A percentile compares a stretch with the other conserved stretches of the same genome.
These are phyloP conservation scores for Podospora pseudoanserina DNA, from an alignment of 495 filamentous ascomycete genomes.

Conservation along the genomic window DNA sequence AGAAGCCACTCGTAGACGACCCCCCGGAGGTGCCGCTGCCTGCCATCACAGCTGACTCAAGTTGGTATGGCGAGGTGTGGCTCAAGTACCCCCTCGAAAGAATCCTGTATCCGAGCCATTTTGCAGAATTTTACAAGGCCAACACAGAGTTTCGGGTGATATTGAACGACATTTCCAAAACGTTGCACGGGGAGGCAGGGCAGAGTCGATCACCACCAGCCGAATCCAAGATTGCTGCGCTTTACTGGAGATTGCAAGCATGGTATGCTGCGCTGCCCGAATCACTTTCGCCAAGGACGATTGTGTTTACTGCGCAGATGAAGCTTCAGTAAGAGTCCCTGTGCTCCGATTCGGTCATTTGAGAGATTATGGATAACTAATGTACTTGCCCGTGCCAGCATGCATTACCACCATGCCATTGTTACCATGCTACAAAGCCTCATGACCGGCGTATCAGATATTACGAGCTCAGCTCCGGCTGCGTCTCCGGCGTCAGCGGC, in stretches of 20 bases:
- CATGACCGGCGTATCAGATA: constrained; percentile 16
- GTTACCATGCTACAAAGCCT: constrained; percentile 24
- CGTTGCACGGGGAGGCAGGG: constrained; percentile 12
- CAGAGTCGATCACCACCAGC: constrained; percentile 9
- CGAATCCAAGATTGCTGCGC: constrained; percentile 22
- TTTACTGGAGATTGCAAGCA: constrained; percentile 23
- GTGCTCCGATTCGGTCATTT: not conserved
- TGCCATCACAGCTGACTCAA: constrained; percentile 17
- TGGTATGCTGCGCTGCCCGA: constrained; percentile 34
- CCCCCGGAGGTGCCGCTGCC: constrained; percentile 32
- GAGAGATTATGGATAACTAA: not conserved
- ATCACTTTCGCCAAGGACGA: constrained; percentile 28
- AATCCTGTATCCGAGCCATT: constrained; percentile 18
- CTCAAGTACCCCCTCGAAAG: constrained; percentile 30
- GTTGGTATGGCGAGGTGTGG: constrained; percentile 36
- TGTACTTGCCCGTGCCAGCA: not conserved
- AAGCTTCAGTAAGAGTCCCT: constrained; percentile 26
- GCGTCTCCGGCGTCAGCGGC: not conserved
- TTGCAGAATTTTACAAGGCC: constrained; percentile 25
- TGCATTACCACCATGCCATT: constrained; percentile 26
- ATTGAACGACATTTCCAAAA: constrained; percentile 26
- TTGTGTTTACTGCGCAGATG: constrained; percentile 37
- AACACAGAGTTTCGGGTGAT: constrained; percentile 33
- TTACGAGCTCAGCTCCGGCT: not conserved
- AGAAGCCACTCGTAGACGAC: constrained; percentile 17